These are phyloP conservation scores for Fusarium equiseti DNA, from an alignment of 2,329 filamentous ascomycete species.

Conservation along the genomic window DNA sequence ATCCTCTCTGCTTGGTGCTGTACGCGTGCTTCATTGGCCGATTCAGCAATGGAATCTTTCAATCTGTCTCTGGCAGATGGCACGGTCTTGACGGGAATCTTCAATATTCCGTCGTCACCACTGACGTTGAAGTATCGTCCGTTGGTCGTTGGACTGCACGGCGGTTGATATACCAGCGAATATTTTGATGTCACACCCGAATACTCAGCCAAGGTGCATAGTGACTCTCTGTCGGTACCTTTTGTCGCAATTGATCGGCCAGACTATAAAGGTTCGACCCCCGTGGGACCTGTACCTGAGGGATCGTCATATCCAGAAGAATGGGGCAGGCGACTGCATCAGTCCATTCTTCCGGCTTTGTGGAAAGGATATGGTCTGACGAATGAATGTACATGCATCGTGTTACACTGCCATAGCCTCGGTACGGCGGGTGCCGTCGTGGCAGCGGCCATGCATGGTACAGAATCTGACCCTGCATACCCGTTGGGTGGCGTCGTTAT, in stretches of 20 bases:
- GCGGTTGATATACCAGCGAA: slow-evolving; percentile 36
- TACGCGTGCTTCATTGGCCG: neutral
- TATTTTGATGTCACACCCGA: slow-evolving; percentile 40
- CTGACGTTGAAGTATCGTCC: slow-evolving; percentile 24
- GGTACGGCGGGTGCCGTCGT: slow-evolving; percentile 35
- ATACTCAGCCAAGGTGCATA: slow-evolving; percentile 26
- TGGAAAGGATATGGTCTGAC: slow-evolving; percentile 31
- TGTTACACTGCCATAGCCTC: slow-evolving; percentile 38
- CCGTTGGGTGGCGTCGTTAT: slow-evolving; percentile 34
- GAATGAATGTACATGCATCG: slow-evolving; percentile 35
- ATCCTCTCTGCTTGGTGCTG: neutral
- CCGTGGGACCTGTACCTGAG: slow-evolving; percentile 23
- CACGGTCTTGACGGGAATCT: slow-evolving; percentile 29
- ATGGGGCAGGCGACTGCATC: slow-evolving; percentile 30
- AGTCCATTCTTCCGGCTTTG: slow-evolving; percentile 33
- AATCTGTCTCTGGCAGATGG: slow-evolving; percentile 24
- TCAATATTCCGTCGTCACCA: slow-evolving; percentile 25
- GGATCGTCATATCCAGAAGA: slow-evolving; percentile 38
- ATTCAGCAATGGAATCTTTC: slow-evolving; percentile 28
- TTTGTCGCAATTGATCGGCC: slow-evolving; percentile 43
- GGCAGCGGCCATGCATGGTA: slow-evolving; percentile 29
- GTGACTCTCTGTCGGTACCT: slow-evolving; percentile 30
- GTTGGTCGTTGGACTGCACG: slow-evolving; percentile 39
- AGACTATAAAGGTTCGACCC: slow-evolving; percentile 32
- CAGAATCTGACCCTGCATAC: slow-evolving; percentile 5